Evolutionary conservation across 1,284 basidiomycete species (phyloP), one percentile per base, ranked within the genome.

Genomic region (Jaminaea rosea): DNA sequence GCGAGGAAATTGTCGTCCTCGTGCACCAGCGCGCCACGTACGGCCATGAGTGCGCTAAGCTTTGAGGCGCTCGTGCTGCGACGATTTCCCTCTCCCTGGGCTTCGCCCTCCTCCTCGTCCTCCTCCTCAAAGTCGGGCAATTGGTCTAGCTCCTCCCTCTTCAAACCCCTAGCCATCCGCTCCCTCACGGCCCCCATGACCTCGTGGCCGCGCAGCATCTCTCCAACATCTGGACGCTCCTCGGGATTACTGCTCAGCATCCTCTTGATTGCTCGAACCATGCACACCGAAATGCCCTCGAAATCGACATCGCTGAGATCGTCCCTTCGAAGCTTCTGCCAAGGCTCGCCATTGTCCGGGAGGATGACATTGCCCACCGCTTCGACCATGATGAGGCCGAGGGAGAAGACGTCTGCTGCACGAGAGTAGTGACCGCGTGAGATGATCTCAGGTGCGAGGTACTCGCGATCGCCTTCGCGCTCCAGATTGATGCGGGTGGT

Each of bases 381-480:
- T 79, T 99, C 94, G 41, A 99, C 82, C 75, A 96, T 83, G 62
- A 90, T 88, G 80, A 98, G 85, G 51, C 94, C 94, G 67, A 97
- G 82, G 77, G 90, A 90, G 80, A 96, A 99, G 49, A 99, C 83
- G 78, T 99, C 94, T 45, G 91, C 93, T 46, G 87, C 88, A 77
- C 85, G 88, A 68, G 91, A 84, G 74, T 96, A 98, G 50, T 80
- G 79, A 26, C 92, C 93, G 71, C 87, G 83, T 39, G 60, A 62
- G 49, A 99, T 80, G 52, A 98, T 88, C 76, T 99, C 94, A 3
- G 91, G 90, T n/a, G 94, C 92, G 77, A 99, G 83, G 78, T 99
- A 98, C 59, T 94, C 81, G 69, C 97, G 87, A 76, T 99, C 94
- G 9, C 94, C 94, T 75, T 99, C 94, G 81, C 76, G 94, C 91